Evolutionary conservation across 1,284 basidiomycete genomes (phyloP).

Genomic region (Trametes hirsuta): DNA sequence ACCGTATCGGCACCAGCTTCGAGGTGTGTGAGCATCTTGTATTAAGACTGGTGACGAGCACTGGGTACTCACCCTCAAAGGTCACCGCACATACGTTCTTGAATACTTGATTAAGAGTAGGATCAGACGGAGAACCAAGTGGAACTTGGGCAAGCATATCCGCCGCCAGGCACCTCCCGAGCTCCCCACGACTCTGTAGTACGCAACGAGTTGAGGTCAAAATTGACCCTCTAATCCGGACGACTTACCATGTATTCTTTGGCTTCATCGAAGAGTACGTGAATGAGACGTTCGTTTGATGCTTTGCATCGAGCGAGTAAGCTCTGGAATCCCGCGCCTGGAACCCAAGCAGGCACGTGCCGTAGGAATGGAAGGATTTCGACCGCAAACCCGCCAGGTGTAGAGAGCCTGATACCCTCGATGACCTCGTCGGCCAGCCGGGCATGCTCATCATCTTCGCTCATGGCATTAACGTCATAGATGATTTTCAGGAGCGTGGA

Average conservation of each 20-base stretch:
- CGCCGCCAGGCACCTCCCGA: not conserved
- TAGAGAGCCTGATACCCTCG: not conserved
- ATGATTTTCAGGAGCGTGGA: conserved; percentile 5
- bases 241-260: not conserved
- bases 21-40: not conserved
- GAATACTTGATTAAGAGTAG: not conserved
- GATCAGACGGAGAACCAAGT: not conserved
- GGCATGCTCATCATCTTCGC: conserved; percentile 14
- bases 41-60: not conserved
- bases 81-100: conserved; percentile 6
- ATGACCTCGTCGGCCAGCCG: conserved; percentile 11
- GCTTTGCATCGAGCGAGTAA: not conserved
- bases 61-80: conserved; percentile 7
- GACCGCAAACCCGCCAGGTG: conserved; percentile 8
- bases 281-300: not conserved
- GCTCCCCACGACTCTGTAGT: not conserved
- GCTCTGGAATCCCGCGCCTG: conserved; percentile 13
- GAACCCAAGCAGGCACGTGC: conserved; percentile 17
- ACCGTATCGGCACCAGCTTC: conserved; percentile 22
- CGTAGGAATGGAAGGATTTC: conserved; percentile 15
- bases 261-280: not conserved
- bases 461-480: conserved; percentile 15
- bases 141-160: not conserved
- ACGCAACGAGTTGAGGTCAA: not conserved
- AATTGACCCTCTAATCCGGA: not conserved